Percentiles rank a stretch among this genome's conserved stretches.
These are phyloP conservation scores for Luzula sylvatica DNA, from an alignment of 176 grass and related monocot species.

Conservation along the genomic window DNA sequence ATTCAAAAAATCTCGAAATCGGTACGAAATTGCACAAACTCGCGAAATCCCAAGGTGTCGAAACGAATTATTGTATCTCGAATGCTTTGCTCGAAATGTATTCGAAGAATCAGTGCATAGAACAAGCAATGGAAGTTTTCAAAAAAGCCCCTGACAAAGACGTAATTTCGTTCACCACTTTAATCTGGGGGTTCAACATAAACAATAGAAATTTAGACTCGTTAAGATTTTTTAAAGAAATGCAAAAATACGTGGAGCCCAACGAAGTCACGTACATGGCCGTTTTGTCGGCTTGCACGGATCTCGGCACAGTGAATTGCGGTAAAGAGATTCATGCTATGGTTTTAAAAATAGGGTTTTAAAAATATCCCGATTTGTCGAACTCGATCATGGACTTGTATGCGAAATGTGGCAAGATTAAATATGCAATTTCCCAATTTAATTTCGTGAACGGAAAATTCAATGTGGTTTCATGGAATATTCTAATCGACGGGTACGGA, in stretches of 20 bases:
- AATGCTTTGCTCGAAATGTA: slow-evolving; percentile 81
- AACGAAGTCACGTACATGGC: slow-evolving; percentile 70
- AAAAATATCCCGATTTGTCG: slow-evolving; percentile 52
- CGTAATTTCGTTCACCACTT: slow-evolving; percentile 67
- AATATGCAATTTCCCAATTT: slow-evolving; percentile 70
- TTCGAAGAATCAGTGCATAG: slow-evolving; percentile 60
- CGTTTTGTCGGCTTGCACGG: slow-evolving; percentile 65
- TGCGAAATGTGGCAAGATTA: slow-evolving; percentile 76
- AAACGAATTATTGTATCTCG: slow-evolving; percentile 36
- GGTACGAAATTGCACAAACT: slow-evolving; percentile 69
- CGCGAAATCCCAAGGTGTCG: slow-evolving; percentile 42
- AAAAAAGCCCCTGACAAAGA: slow-evolving; percentile 70
- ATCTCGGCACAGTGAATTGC: slow-evolving; percentile 46
- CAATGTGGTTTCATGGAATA: slow-evolving; percentile 91
- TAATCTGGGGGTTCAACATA: slow-evolving; percentile 73
- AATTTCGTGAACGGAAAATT: slow-evolving; percentile 28
- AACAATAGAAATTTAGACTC: slow-evolving; percentile 75
- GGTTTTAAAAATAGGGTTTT: slow-evolving; percentile 51
- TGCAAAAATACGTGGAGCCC: slow-evolving; percentile 67
- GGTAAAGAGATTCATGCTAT: slow-evolving; percentile 91
- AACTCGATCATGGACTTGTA: slow-evolving; percentile 87
- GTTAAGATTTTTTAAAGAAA: slow-evolving; percentile 69
- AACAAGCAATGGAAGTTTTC: slow-evolving; percentile 79
- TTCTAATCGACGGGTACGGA: slow-evolving; percentile 71
- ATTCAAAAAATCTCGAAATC: slow-evolving; percentile 45